A percentile compares a stretch with the other conserved stretches of the same genome.
Conservation (phyloP, 2,329 filamentous ascomycete genomes). For the Penicillium sp. region DNA sequence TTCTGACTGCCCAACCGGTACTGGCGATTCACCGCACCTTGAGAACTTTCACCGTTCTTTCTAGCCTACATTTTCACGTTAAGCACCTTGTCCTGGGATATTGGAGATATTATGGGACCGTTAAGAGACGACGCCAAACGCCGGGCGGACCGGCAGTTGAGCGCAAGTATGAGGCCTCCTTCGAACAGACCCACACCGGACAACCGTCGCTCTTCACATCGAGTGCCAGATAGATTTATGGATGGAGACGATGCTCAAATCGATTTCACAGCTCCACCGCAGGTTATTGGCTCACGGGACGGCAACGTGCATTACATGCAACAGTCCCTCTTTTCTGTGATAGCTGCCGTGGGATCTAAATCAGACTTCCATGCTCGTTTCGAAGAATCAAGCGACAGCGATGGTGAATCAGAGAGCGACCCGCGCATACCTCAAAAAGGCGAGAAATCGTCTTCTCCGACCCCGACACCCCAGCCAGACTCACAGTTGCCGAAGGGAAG, state of each 20-base stretch:
- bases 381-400: conserved; percentile 81
- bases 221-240: conserved; percentile 60
- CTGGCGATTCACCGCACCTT: conserved; percentile 8
- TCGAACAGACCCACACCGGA: conserved; percentile 25
- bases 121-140: conserved; percentile 44
- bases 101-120: conserved; percentile 31
- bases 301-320: conserved; percentile 70
- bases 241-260: conserved; percentile 62
- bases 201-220: conserved; percentile 48
- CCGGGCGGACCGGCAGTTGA: conserved; percentile 44
- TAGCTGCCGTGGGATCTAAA: conserved; percentile 81
- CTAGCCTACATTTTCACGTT: conserved; percentile 3
- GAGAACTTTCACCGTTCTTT: conserved; percentile 2
- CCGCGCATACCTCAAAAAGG: conserved; percentile 15
- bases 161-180: conserved; percentile 43
- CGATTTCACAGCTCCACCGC: conserved; percentile 60
- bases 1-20: conserved; percentile 11
- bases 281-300: conserved; percentile 36
- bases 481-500: conserved; percentile 2
- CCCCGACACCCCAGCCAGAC: conserved; percentile 4
- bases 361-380: conserved; percentile 81
- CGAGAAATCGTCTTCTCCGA: conserved; percentile 1
- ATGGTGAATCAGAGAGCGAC: conserved; percentile 50
- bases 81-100: conserved; percentile 4
- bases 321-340: conserved; percentile 90